Evolutionary conservation across 192 early-diverging fungal genomes (phyloP).

Genomic region (Entomortierella beljakovae): DNA sequence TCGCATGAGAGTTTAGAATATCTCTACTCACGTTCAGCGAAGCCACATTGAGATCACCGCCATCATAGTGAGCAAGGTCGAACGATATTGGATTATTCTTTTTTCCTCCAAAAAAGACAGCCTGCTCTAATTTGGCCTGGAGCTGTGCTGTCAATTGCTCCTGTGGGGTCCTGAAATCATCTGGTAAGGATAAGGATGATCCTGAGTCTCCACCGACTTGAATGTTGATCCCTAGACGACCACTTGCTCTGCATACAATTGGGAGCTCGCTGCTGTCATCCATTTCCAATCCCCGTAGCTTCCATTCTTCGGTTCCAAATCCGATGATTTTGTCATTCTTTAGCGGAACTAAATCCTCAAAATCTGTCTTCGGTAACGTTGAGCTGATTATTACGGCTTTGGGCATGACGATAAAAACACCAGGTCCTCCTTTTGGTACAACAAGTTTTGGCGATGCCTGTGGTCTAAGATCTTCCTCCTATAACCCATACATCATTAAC

Average conservation of each 20-base stretch:
- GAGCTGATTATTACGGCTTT: constrained; percentile 38
- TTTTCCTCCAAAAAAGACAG: constrained; percentile 45
- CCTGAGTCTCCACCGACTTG: constrained; percentile 10
- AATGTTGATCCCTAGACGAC: constrained; percentile 45
- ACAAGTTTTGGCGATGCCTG: constrained; percentile 41
- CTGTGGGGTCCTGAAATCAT: constrained; percentile 3
- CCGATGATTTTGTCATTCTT: constrained; percentile 44
- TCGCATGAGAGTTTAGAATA: constrained; percentile 45
- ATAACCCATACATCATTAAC: not conserved
- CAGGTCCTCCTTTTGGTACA: constrained; percentile 44
- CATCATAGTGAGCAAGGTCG: constrained; percentile 40
- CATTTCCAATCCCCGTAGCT: constrained; percentile 29
- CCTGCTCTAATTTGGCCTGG: constrained; percentile 53
- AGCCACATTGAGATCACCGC: constrained; percentile 46
- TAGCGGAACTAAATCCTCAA: constrained; percentile 45
- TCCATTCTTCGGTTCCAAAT: constrained; percentile 49
- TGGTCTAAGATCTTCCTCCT: constrained; percentile 47
- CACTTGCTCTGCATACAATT: constrained; percentile 35
- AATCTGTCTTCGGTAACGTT: constrained; percentile 15
- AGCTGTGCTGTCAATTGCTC: constrained; percentile 27
- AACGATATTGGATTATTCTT: constrained; percentile 53
- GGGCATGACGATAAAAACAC: constrained; percentile 43
- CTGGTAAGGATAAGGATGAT: not conserved
- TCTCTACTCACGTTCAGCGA: constrained; percentile 44
- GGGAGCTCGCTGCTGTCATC: constrained; percentile 24